Evolutionary conservation across 2,329 filamentous ascomycete species (phyloP), one percentile per base, ranked within the genome.

Genomic region (Ophiostoma australiae): DNA sequence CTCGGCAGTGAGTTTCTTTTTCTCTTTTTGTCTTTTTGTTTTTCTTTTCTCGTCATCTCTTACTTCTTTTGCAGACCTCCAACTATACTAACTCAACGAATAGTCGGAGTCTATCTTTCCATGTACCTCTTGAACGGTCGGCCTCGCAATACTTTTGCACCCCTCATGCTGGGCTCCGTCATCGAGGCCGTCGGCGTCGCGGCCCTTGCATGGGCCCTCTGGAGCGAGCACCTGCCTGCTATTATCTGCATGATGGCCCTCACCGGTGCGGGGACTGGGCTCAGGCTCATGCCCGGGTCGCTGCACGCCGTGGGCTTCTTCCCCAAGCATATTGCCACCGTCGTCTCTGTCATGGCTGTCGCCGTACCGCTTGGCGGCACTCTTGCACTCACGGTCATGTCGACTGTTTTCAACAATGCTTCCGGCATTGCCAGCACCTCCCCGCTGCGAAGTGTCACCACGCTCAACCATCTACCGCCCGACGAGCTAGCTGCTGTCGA

Each of bases 161-260:
- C 88, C 0, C 80, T 91, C 0, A 80, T 89, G 72, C 71, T 87
- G 2, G 87, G 87, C 17, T 83, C 83, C 1, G 73, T 88, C 8
- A 77, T 87, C 39, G 87, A 89, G 75, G 84, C 86, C 0, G 77
- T 85, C 1, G 89, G 88, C 2, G 81, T 91, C 44, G 84, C 83
- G 0, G 78, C 89, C 2, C 78, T 91, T 3, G 83, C 85, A 0
- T 87, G 83, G 78, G 87, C 8, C 84, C 71, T 72, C 0, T 72
- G 70, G 58, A 69, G 39, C 37, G 69, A 67, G 27, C 71, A 37
- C 13, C 58, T 68, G 55, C 48, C 71, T 20, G 63, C 70, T n/a
- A 68, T 91, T 31, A 90, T 87, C 74, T 88, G 85, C 35, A 90
- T 91, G 84, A 87, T 91, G 80, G 88, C 84, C 0, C 77, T 91